Conservation (phyloP, 2,329 filamentous ascomycete species). For the Mollisia scopiformis region DNA sequence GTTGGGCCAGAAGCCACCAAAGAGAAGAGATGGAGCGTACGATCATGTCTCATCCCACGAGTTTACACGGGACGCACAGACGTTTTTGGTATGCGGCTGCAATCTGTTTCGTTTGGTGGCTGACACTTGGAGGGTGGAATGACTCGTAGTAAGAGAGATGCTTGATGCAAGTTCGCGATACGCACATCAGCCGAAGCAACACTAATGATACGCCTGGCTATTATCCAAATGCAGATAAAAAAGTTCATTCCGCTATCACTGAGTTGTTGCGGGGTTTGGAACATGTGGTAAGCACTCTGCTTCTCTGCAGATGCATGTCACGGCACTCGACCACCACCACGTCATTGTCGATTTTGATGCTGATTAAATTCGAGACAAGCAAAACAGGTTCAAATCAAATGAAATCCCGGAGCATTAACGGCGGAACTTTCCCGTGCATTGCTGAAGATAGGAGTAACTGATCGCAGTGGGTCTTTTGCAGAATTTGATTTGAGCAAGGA, state of each 20-base stretch:
- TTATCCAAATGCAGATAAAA: background rate
- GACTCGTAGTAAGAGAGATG: background rate
- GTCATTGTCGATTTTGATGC: background rate
- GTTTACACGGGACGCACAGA: background rate
- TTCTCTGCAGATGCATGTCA: background rate
- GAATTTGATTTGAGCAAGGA: background rate
- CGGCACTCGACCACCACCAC: background rate
- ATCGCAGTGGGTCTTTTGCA: background rate
- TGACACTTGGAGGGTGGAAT: background rate
- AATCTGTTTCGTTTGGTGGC: background rate
- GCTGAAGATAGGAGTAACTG: background rate
- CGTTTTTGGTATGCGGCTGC: background rate
- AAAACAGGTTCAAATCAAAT: background rate
- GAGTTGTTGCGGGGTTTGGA: background rate
- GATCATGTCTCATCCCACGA: background rate
- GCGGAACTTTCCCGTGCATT: background rate
- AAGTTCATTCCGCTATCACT: background rate
- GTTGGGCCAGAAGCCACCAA: slow-evolving; percentile 2
- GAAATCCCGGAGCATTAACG: background rate
- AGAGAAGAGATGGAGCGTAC: slow-evolving; percentile 5
- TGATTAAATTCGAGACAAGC: background rate
- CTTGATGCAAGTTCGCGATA: background rate
- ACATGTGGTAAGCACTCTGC: background rate
- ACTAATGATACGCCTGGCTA: background rate
- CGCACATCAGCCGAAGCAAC: background rate